These are phyloP conservation scores for Tulasnella sp. DNA, from an alignment of 768 basidiomycete genomes.

Conservation along the genomic window DNA sequence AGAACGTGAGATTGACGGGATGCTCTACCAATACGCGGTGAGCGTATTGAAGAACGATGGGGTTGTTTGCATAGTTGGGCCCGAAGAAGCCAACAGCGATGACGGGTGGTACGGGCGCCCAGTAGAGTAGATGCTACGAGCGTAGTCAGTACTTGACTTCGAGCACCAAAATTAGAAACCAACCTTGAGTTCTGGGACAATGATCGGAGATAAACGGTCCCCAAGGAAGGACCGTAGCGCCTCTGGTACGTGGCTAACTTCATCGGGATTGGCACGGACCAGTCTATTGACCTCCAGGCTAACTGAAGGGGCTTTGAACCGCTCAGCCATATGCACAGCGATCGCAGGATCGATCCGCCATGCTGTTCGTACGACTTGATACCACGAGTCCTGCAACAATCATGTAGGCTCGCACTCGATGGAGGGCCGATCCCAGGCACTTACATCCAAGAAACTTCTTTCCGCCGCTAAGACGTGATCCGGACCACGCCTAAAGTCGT, in stretches of 20 bases:
- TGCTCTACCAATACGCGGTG: conserved; percentile 92
- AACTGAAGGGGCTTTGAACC: conserved; percentile 61
- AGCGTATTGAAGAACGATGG: conserved; percentile 86
- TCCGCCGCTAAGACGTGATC: conserved; percentile 47
- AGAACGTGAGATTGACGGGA: conserved; percentile 90
- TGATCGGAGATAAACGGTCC: conserved; percentile 38
- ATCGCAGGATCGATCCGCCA: conserved; percentile 82
- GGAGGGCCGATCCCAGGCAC: conserved; percentile 15
- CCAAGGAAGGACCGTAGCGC: conserved; percentile 73
- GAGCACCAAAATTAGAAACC: conserved; percentile 12
- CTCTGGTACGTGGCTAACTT: conserved; percentile 65
- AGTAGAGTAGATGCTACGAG: conserved; percentile 67
- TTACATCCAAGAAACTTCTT: conserved; percentile 50
- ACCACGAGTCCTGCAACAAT: conserved; percentile 46
- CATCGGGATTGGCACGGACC: conserved; percentile 58
- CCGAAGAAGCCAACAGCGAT: conserved; percentile 78
- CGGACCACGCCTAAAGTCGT: conserved; percentile 55
- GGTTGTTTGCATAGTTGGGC: conserved; percentile 69
- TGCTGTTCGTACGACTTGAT: conserved; percentile 49
- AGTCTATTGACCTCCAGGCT: conserved; percentile 63
- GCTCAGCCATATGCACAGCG: conserved; percentile 72
- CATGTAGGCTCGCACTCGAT: conserved; percentile 7
- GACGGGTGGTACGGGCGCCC: conserved; percentile 80
- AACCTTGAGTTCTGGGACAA: conserved; percentile 68
- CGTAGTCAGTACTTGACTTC: not conserved